Conservation (phyloP, 2,329 filamentous ascomycete genomes). For the Cladosporium velox region DNA sequence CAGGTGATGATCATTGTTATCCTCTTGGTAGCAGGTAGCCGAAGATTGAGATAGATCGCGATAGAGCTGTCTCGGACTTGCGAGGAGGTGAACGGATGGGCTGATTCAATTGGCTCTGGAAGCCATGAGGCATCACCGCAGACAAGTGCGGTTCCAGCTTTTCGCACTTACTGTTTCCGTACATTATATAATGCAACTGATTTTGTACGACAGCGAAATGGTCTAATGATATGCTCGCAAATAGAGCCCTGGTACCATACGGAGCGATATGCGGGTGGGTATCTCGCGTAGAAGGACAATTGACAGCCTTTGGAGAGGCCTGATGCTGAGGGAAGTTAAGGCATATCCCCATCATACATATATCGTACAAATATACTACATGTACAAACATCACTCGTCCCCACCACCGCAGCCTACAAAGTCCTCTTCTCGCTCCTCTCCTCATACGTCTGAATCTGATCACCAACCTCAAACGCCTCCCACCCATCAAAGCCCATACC, state of each 20-base stretch:
- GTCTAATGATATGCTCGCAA: background rate
- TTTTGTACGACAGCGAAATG: background rate
- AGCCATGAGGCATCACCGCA: background rate
- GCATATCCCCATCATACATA: background rate
- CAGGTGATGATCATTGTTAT: background rate
- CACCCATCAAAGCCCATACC: conserved; percentile 83
- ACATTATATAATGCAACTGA: background rate
- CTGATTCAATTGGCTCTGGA: background rate
- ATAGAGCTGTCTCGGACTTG: background rate
- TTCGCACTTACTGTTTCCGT: background rate
- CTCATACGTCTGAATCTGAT: conserved; percentile 86
- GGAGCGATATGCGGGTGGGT: background rate
- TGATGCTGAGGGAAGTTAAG: background rate
- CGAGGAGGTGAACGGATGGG: background rate
- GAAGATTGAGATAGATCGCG: background rate
- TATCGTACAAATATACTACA: conserved; percentile 11
- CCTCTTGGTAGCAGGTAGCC: background rate
- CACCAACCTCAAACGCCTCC: conserved; percentile 75
- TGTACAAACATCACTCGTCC: background rate
- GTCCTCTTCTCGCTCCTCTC: conserved; percentile 71
- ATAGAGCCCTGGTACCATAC: too few species aligned
- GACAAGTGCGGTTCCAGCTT: background rate
- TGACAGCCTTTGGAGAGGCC: background rate
- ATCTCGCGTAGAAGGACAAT: background rate
- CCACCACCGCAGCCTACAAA: conserved; percentile 38